phyloP scores from a whole-genome alignment of 208 protist genomes.

The Crithidia expoeki region DNA sequence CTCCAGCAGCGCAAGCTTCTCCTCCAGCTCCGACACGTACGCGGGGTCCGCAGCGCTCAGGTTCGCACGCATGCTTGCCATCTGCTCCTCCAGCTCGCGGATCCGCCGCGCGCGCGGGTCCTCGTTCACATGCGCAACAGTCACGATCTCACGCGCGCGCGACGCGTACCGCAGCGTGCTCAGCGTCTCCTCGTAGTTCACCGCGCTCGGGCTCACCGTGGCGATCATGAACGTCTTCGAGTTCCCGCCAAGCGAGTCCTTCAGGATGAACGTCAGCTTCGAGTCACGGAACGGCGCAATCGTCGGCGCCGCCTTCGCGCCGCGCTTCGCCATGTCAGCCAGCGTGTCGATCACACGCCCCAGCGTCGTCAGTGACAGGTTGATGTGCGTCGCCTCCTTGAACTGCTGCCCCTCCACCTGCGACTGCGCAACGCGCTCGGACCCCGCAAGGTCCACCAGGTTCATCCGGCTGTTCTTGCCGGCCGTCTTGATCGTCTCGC shows the following conservation, averaged over 20 bases:
- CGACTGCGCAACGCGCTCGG: conserved; percentile 63
- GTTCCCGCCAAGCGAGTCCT: conserved; percentile 89
- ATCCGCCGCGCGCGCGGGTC: conserved; percentile 82
- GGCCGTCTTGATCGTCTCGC: conserved; percentile 79
- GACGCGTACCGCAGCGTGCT: conserved; percentile 93
- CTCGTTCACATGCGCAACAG: conserved; percentile 88
- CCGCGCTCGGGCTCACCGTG: conserved; percentile 85
- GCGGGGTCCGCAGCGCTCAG: conserved; percentile 61
- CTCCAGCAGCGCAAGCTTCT: conserved; percentile 38
- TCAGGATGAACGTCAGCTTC: conserved; percentile 88
- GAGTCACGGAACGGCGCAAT: conserved; percentile 86
- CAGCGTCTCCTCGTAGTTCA: conserved; percentile 93
- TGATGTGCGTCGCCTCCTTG: conserved; percentile 82
- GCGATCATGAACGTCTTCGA: conserved; percentile 96
- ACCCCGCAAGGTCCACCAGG: conserved; percentile 93
- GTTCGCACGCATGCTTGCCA: conserved; percentile 60
- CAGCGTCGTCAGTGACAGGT: conserved; percentile 38
- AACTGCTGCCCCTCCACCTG: conserved; percentile 60
- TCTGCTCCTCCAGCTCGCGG: conserved; percentile 47
- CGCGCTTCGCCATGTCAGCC: conserved; percentile 33
- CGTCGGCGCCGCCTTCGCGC: neutral
- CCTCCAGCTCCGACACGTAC: conserved; percentile 62
- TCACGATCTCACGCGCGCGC: conserved; percentile 91
- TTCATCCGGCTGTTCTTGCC: conserved; percentile 67
- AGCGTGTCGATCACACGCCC: conserved; percentile 84